Base-by-base conservation (phyloP, 2,329 filamentous ascomycete genomes). In the Karstenula rhodostoma region DNA sequence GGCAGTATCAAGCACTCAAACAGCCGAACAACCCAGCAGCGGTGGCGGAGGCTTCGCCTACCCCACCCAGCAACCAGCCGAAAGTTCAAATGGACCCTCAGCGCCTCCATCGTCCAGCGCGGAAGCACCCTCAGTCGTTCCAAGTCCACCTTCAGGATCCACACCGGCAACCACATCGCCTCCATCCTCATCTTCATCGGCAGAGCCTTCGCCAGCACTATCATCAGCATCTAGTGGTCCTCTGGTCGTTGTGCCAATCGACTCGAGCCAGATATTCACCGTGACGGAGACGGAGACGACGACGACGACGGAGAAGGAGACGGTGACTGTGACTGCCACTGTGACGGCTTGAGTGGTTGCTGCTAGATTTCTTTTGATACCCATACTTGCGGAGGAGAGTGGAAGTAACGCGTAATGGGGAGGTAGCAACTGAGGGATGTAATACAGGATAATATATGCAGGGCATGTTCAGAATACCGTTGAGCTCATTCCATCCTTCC, bases 171-270 rank as follows among this genome's bases (percentile, higher is more conserved):
- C 65, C 17, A 57, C 60, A 50, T 44, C 59, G 35, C 32, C 53
- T 12, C 33, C 62, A 9, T 13, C 44, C 0, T 22, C 56, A 29
- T n/a, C 57, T 0, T 22, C 56, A 25, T 22, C 57, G 3, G 37
- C 49, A 13, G 42, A 40, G 19, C 42, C 62, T 4, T 52, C 56
- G 22, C 25, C 62, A 56, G 56, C 54, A 15, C 57, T 57, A 8
- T 58, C 57, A 3, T 57, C 69, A 5, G 56, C 66, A 23, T 71
- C 73, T 0, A 69, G 71, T 46, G 67, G 67, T 2, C 69, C 68
- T 6, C 43, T 77, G n/a, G 70, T 77, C 33, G 71, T 75, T 13
- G 75, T 71, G 19, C 73, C 72, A 3, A 76, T 77, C 54, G 64
- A 71, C 32, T 67, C 68, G 4, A 71, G 66, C 46, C 73, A 75